Percentiles rank a stretch among this genome's conserved stretches.
phyloP scores from a whole-genome alignment of 2,329 filamentous ascomycete genomes.

The Xylariaceae sp. region DNA sequence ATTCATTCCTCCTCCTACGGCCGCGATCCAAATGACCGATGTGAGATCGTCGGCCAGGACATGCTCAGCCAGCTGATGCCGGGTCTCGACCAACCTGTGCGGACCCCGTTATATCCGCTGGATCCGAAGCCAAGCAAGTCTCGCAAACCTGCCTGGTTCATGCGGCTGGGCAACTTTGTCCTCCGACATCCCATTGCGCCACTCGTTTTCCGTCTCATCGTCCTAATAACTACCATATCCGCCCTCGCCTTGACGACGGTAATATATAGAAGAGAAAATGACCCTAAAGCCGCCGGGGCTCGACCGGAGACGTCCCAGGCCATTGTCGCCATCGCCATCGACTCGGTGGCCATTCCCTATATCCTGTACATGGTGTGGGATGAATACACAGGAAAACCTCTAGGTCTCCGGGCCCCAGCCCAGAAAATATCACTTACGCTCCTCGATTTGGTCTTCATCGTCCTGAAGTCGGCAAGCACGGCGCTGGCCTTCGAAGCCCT shows the following conservation, averaged over 20 bases:
- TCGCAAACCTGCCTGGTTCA: conserved; percentile 35
- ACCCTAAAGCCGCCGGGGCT: conserved; percentile 29
- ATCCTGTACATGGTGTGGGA: conserved; percentile 92
- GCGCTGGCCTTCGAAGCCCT: conserved; percentile 84
- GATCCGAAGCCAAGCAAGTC: conserved; percentile 32
- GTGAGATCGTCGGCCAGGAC: conserved; percentile 42
- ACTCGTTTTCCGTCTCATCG: conserved; percentile 72
- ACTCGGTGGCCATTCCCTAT: conserved; percentile 83
- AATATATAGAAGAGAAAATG: conserved; percentile 59
- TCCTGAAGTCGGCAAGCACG: conserved; percentile 92
- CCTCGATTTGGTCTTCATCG: conserved; percentile 91
- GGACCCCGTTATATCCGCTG: conserved; percentile 34
- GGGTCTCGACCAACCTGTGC: conserved; percentile 35
- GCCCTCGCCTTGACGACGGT: conserved; percentile 73
- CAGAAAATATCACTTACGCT: conserved; percentile 87
- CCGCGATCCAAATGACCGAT: conserved; percentile 41
- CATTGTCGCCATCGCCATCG: conserved; percentile 82
- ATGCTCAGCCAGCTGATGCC: conserved; percentile 33
- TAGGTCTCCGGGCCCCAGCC: conserved; percentile 76
- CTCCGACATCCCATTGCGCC: conserved; percentile 82
- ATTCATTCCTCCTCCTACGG: conserved; percentile 50
- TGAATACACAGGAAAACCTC: conserved; percentile 89
- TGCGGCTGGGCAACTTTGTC: conserved; percentile 61
- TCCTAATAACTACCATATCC: conserved; percentile 75
- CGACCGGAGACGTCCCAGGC: conserved; percentile 65